Evolutionary conservation across 768 basidiomycete species (phyloP).

Genomic region (Lentinula edodes): DNA sequence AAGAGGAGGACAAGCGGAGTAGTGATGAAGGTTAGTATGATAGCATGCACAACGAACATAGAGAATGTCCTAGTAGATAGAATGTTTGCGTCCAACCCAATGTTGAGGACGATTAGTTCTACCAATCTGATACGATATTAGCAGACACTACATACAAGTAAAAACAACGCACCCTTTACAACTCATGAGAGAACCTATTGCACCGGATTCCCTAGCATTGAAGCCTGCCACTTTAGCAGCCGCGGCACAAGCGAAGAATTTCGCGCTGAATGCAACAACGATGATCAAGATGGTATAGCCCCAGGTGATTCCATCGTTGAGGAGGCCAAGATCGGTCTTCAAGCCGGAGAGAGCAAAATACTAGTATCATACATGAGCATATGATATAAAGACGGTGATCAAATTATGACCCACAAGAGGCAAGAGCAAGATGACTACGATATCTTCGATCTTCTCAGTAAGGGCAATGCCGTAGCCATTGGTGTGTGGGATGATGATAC

Average conservation of each 20-base stretch:
- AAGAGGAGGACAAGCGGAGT: conserved; percentile 76
- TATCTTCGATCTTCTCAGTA: conserved; percentile 83
- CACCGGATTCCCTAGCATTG: conserved; percentile 69
- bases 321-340: conserved; percentile 70
- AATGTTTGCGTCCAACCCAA: conserved; percentile 68
- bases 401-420: conserved; percentile 53
- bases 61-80: conserved; percentile 68
- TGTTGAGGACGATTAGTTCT: conserved; percentile 89
- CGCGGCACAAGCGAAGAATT: conserved; percentile 66
- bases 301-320: conserved; percentile 76
- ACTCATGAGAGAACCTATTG: conserved; percentile 85
- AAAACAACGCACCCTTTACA: conserved; percentile 67
- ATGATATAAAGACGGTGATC: not conserved
- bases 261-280: conserved; percentile 69
- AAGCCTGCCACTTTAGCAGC: conserved; percentile 61
- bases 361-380: conserved; percentile 24
- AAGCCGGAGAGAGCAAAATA: conserved; percentile 81
- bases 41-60: conserved; percentile 81
- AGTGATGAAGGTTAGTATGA: conserved; percentile 77
- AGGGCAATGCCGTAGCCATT: conserved; percentile 77
- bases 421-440: conserved; percentile 70
- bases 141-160: not conserved
- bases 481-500: conserved; percentile 77
- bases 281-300: conserved; percentile 74
- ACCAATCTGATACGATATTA: conserved; percentile 43